A percentile compares a stretch with the other conserved stretches of the same genome.
phyloP scores from a whole-genome alignment of 768 basidiomycete genomes.

The Clitopilus passeckerianus region DNA sequence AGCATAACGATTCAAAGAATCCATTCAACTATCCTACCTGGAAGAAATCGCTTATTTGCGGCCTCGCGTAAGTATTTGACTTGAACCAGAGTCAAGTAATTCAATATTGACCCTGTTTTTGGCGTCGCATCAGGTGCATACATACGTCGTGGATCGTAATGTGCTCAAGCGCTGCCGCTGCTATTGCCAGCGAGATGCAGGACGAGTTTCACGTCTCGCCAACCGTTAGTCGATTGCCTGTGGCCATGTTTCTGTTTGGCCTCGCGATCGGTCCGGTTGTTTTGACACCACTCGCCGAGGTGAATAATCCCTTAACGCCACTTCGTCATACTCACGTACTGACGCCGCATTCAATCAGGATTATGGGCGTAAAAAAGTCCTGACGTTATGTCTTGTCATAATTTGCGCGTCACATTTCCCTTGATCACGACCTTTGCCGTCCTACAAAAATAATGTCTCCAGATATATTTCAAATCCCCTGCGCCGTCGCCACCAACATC shows the following conservation, averaged over 20 bases:
- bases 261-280: conserved; percentile 14
- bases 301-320: background rate
- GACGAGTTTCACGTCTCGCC: conserved; percentile 11
- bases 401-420: conserved; percentile 11
- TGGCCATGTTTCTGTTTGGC: conserved; percentile 16
- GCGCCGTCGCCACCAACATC: conserved; percentile 13
- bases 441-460: conserved; percentile 8
- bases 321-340: background rate
- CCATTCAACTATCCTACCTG: conserved; percentile 15
- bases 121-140: conserved; percentile 7
- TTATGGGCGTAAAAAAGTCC: conserved; percentile 16
- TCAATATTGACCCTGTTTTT: background rate
- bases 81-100: background rate
- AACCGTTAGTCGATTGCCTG: conserved; percentile 12
- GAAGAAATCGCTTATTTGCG: conserved; percentile 14
- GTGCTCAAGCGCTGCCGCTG: conserved; percentile 14
- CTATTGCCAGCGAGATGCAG: conserved; percentile 11
- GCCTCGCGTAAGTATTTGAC: conserved; percentile 8
- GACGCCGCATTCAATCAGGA: conserved; percentile 5
- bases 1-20: conserved; percentile 15
- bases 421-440: conserved; percentile 5
- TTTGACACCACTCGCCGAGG: conserved; percentile 16
- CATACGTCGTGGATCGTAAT: conserved; percentile 12
- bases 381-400: conserved; percentile 10
- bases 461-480: conserved; percentile 17